A percentile compares a stretch with the other conserved stretches of the same genome.
phyloP scores from a whole-genome alignment of 1,139 yeast species.

The Diutina pseudorugosa region DNA sequence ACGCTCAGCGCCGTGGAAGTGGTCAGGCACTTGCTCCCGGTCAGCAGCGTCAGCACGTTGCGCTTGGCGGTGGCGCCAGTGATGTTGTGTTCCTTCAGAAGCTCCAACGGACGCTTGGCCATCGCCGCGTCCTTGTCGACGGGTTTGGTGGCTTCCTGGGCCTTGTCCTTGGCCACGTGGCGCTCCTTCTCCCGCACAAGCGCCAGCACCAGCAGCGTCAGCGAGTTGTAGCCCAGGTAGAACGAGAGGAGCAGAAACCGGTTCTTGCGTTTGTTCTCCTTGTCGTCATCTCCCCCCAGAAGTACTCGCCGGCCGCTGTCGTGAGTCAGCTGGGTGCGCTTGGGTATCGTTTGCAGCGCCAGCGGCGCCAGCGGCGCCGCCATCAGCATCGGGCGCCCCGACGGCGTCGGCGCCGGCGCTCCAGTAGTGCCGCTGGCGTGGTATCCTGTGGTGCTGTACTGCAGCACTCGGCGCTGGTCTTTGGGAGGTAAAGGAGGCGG shows the following conservation, averaged over 20 bases:
- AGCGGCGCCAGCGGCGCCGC: background rate
- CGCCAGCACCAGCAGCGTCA: constrained; percentile 8
- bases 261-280: constrained; percentile 16
- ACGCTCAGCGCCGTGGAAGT: constrained; percentile 11
- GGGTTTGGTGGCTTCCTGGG: background rate
- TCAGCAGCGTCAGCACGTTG: constrained; percentile 4
- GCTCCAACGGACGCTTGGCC: background rate
- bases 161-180: background rate
- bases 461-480: background rate
- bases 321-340: background rate
- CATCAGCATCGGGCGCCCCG: background rate
- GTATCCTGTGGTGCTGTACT: background rate
- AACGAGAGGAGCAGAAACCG: constrained; percentile 44
- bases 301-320: background rate
- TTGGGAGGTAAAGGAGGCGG: constrained; percentile 3
- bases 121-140: background rate
- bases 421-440: background rate
- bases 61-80: background rate
- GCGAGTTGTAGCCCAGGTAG: constrained; percentile 25
- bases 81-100: background rate
- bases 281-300: constrained; percentile 2
- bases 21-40: constrained; percentile 4
- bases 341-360: background rate
- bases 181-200: background rate
- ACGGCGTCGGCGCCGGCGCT: background rate